Conservation (phyloP, 2,329 filamentous ascomycete species). For the Verticillium albo-atrum region DNA sequence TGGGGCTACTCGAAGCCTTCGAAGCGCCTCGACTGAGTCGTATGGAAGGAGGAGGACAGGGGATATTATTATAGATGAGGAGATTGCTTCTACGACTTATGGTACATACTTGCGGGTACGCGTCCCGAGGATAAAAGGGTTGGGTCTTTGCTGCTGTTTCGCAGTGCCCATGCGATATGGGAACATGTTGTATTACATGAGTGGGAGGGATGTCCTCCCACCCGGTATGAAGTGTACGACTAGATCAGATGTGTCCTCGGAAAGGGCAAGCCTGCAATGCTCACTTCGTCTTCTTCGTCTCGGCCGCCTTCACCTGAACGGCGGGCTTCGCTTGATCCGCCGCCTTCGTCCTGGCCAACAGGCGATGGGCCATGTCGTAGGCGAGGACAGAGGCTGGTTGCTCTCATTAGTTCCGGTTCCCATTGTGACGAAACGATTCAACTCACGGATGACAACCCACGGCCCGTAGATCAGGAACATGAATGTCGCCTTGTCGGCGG, state of each 20-base stretch:
- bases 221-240: not conserved
- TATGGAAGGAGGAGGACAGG: too few species aligned
- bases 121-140: not conserved
- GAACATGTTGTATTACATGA: not conserved
- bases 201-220: not conserved
- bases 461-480: slow-evolving; percentile 46
- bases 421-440: not conserved
- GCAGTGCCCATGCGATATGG: not conserved
- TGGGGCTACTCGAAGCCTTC: slow-evolving; percentile 56
- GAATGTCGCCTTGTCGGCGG: slow-evolving; percentile 39
- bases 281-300: slow-evolving; percentile 37
- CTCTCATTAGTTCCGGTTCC: not conserved
- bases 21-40: slow-evolving; percentile 46
- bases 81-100: not conserved
- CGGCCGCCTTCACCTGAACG: slow-evolving; percentile 5
- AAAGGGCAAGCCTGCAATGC: not conserved
- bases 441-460: slow-evolving; percentile 50
- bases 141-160: not conserved
- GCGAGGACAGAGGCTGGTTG: slow-evolving; percentile 43
- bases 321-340: slow-evolving; percentile 7
- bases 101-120: not conserved
- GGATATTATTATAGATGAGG: not conserved
- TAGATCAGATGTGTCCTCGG: not conserved
- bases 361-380: slow-evolving; percentile 50
- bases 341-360: slow-evolving; percentile 37